phyloP scores from a whole-genome alignment of 805 yeast species.

The Lipomyces kockii region DNA sequence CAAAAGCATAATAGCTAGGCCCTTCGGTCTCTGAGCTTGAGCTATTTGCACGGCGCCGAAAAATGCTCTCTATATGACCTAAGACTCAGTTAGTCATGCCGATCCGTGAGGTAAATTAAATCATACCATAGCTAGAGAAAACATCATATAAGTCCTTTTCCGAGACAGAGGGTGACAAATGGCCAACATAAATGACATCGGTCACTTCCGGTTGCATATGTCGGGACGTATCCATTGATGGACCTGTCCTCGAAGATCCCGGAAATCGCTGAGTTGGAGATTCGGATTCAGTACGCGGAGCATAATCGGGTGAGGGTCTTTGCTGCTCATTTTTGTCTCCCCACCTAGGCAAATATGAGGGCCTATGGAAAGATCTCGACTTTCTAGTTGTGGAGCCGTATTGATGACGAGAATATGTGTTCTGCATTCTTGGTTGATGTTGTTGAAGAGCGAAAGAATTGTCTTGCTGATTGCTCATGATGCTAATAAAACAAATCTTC shows the following conservation, averaged over 20 bases:
- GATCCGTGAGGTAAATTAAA: background rate
- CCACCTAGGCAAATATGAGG: background rate
- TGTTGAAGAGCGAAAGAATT: background rate
- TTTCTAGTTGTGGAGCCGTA: constrained; percentile 1
- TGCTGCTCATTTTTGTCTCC: background rate
- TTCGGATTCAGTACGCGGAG: background rate
- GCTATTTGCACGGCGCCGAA: constrained; percentile 15
- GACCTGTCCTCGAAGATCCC: background rate
- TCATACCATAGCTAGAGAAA: constrained; percentile 19
- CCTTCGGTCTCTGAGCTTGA: background rate
- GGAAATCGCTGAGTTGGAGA: background rate
- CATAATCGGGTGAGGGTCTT: background rate
- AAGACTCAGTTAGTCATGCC: too few species aligned
- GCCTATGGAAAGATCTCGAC: background rate
- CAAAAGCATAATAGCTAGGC: constrained; percentile 23
- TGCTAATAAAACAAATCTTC: background rate
- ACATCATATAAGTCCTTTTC: constrained; percentile 18
- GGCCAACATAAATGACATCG: constrained; percentile 22
- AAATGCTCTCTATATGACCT: constrained; percentile 21
- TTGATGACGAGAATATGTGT: background rate
- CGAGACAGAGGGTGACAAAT: constrained; percentile 8
- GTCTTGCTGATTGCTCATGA: background rate
- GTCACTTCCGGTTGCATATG: constrained; percentile 3
- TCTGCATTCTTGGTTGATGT: background rate
- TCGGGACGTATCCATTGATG: background rate